Conservation (phyloP, 2,329 filamentous ascomycete genomes). For the Hymenoscyphus scutula region DNA sequence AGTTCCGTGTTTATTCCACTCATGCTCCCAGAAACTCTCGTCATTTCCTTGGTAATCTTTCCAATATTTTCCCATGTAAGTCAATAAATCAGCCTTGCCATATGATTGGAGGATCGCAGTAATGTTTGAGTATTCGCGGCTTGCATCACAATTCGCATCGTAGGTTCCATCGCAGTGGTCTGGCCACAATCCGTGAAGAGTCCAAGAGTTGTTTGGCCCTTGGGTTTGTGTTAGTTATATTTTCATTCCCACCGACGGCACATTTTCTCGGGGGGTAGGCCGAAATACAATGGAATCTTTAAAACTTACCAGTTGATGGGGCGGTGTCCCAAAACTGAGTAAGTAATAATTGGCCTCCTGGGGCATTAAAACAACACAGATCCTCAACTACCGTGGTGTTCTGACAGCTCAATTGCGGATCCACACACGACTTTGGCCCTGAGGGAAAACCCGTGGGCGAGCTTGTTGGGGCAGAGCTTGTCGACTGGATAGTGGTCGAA, state of each 20-base stretch:
- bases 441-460: constrained; percentile 6
- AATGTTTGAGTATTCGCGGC: constrained; percentile 64
- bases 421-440: constrained; percentile 27
- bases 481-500: neutral
- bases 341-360: constrained; percentile 66
- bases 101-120: constrained; percentile 56
- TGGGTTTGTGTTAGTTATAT: neutral
- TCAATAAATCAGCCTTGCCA: constrained; percentile 54
- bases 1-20: constrained; percentile 73
- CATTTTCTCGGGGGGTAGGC: neutral
- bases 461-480: constrained; percentile 6
- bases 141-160: constrained; percentile 62
- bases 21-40: constrained; percentile 70
- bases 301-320: constrained; percentile 46
- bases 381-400: constrained; percentile 55
- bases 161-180: constrained; percentile 70
- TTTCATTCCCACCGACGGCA: neutral
- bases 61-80: constrained; percentile 64
- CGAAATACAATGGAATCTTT: neutral
- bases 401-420: constrained; percentile 46
- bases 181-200: constrained; percentile 65
- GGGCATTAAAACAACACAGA: constrained; percentile 71
- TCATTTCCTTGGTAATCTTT: constrained; percentile 59
- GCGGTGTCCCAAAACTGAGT: constrained; percentile 76
- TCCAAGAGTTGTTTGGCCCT: constrained; percentile 49